Evolutionary conservation across 2,329 filamentous ascomycete genomes (phyloP).

Genomic region (Botrytis deweyae): DNA sequence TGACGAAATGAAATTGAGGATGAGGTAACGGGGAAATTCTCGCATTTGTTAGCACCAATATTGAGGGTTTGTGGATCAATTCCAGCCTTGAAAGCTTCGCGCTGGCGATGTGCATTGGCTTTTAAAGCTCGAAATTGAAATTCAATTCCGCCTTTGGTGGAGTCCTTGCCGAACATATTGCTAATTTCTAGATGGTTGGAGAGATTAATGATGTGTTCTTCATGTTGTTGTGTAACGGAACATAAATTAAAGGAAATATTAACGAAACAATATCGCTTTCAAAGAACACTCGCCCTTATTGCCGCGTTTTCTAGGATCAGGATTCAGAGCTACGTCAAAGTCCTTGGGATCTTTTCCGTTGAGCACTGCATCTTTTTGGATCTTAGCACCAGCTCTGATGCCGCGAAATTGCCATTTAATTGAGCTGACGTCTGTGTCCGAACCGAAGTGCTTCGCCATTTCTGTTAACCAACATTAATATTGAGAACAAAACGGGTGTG

Average conservation of each 20-base stretch:
- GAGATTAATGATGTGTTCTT: neutral
- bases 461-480: constrained; percentile 24
- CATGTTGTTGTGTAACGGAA: neutral
- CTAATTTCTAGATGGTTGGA: neutral
- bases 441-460: constrained; percentile 24
- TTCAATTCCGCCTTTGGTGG: constrained; percentile 56
- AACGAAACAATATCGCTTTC: neutral
- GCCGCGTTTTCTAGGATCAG: constrained; percentile 1
- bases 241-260: neutral
- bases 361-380: constrained; percentile 45
- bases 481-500: neutral
- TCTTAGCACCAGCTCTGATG: constrained; percentile 54
- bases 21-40: constrained; percentile 9
- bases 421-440: constrained; percentile 19
- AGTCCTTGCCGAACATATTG: constrained; percentile 52
- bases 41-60: constrained; percentile 26
- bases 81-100: constrained; percentile 46
- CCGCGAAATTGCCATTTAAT: constrained; percentile 58
- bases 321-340: constrained; percentile 18
- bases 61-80: constrained; percentile 44
- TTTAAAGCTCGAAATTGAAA: constrained; percentile 61
- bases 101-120: constrained; percentile 51
- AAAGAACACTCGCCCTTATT: constrained; percentile 6
- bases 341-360: constrained; percentile 20
- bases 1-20: neutral